A percentile compares a stretch with the other conserved stretches of the same genome.
phyloP scores from a whole-genome alignment of 192 early-diverging fungal genomes.

The Phlyctochytrium planicorne region DNA sequence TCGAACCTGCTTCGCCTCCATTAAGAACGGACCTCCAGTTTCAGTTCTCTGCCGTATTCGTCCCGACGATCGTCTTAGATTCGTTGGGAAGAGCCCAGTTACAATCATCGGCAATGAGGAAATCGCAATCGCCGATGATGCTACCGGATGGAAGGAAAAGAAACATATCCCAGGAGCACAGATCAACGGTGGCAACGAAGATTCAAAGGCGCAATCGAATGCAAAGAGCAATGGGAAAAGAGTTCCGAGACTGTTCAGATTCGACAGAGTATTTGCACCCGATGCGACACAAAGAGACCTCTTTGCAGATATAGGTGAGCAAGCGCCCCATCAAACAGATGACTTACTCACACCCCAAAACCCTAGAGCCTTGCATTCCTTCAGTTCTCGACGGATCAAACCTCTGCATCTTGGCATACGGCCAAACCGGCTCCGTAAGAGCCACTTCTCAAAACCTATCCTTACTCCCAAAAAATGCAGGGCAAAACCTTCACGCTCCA shows the following conservation, averaged over 20 bases:
- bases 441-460: not conserved
- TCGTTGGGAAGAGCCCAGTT: not conserved
- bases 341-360: not conserved
- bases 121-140: not conserved
- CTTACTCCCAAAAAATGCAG: not conserved
- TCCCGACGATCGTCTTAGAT: not conserved
- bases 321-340: too few species aligned
- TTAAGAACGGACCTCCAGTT: not conserved
- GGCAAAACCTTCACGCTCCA: slow-evolving; percentile 1
- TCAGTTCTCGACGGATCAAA: not conserved
- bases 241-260: not conserved
- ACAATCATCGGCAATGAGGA: not conserved
- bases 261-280: not conserved
- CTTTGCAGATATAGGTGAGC: not conserved
- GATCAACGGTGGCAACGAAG: not conserved
- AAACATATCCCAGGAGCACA: too few species aligned
- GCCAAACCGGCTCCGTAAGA: not conserved
- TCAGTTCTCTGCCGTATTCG: not conserved
- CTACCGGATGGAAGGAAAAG: not conserved
- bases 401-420: not conserved
- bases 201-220: not conserved
- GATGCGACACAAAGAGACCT: not conserved
- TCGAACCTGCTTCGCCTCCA: not conserved
- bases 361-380: not conserved
- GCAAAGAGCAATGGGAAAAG: not conserved